Conservation (phyloP, 1,284 basidiomycete species). For the Melampsora abietis-canadensis region DNA sequence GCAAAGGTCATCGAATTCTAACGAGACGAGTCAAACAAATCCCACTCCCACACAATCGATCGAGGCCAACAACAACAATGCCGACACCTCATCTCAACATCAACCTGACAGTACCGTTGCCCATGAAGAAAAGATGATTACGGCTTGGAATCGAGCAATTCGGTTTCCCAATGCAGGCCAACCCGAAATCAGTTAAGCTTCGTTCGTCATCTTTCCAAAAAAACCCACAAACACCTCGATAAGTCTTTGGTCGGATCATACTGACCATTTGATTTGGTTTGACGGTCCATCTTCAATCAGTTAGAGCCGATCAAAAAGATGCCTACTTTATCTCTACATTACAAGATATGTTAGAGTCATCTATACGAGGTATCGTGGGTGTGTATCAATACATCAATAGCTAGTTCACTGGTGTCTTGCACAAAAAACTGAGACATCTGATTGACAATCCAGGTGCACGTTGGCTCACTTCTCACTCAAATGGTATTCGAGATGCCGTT, state of each 20-base stretch:
- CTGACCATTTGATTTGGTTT: not conserved
- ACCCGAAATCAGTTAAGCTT: slow-evolving; percentile 42
- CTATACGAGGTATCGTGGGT: slow-evolving; percentile 13
- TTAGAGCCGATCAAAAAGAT: slow-evolving; percentile 42
- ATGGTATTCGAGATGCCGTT: slow-evolving; percentile 9
- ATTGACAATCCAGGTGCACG: slow-evolving; percentile 22
- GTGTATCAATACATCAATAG: not conserved
- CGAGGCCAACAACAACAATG: too few relatives aligned
- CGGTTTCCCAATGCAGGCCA: slow-evolving; percentile 25
- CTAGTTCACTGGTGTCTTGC: not conserved
- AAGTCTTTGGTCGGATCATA: not conserved
- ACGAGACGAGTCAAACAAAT: too few relatives aligned
- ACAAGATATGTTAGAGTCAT: slow-evolving; percentile 26
- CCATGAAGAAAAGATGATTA: not conserved
- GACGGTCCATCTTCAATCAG: not conserved
- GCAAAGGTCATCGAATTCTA: too few relatives aligned
- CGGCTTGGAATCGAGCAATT: slow-evolving; percentile 2
- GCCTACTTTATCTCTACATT: slow-evolving; percentile 17
- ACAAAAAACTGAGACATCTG: not conserved
- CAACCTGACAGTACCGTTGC: not conserved
- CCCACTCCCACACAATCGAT: too few relatives aligned
- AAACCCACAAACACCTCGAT: not conserved
- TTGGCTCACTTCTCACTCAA: slow-evolving; percentile 23
- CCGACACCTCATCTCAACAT: not conserved
- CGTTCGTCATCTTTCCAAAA: not conserved